These are phyloP conservation scores for Tilletia indica DNA, from an alignment of 1,284 basidiomycete genomes.

Conservation along the genomic window DNA sequence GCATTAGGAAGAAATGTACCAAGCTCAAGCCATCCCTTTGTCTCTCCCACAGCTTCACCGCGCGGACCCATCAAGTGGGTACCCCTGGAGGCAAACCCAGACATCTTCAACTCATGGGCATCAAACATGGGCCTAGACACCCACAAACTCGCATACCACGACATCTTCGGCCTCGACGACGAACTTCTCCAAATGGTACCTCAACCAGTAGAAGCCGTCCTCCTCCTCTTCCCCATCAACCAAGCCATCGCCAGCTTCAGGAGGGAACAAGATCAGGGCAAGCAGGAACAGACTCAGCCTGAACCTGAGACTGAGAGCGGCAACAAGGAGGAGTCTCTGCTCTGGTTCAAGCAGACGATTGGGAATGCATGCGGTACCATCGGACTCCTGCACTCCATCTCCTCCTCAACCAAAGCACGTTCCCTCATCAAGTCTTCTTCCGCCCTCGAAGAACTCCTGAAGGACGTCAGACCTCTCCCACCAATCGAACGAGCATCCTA, in stretches of 20 bases:
- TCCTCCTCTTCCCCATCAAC: slow-evolving; percentile 59
- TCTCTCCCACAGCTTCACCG: neutral
- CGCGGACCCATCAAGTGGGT: slow-evolving; percentile 38
- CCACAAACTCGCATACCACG: slow-evolving; percentile 58
- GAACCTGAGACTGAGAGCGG: slow-evolving; percentile 21
- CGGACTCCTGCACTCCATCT: slow-evolving; percentile 52
- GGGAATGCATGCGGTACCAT: slow-evolving; percentile 56
- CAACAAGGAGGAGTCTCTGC: slow-evolving; percentile 16
- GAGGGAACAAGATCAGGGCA: slow-evolving; percentile 29
- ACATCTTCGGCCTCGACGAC: slow-evolving; percentile 60
- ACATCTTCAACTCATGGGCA: slow-evolving; percentile 51
- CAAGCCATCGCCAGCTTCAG: slow-evolving; percentile 50
- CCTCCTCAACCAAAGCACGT: slow-evolving; percentile 39
- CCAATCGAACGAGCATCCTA: slow-evolving; percentile 27
- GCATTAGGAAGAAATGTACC: no score
- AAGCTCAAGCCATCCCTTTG: neutral
- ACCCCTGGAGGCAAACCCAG: slow-evolving; percentile 55
- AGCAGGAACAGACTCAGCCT: slow-evolving; percentile 19
- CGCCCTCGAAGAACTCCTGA: slow-evolving; percentile 34
- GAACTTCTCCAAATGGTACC: slow-evolving; percentile 60
- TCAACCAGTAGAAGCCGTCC: slow-evolving; percentile 59
- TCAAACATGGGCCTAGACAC: slow-evolving; percentile 46
- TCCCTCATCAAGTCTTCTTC: slow-evolving; percentile 28
- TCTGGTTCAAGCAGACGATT: slow-evolving; percentile 55
- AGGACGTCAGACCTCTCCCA: slow-evolving; percentile 16